Conservation (phyloP, 106 monocot species). For the Allium cepa region DNA sequence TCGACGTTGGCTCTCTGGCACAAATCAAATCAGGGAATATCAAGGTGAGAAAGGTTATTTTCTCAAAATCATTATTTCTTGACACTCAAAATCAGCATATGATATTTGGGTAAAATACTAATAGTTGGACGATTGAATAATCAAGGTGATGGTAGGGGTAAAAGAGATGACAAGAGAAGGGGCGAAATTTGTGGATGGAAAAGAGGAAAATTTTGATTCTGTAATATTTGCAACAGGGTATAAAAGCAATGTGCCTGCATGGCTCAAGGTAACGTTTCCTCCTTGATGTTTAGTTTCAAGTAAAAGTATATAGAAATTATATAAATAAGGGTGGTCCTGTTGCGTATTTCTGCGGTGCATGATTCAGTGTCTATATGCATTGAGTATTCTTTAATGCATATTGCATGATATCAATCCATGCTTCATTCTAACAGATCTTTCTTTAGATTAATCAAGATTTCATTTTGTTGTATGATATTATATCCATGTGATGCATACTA, state of each 20-base stretch:
- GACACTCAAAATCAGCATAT: too few species aligned
- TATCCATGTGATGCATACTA: too few species aligned
- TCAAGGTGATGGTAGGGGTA: conserved; percentile 68
- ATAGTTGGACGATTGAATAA: neutral
- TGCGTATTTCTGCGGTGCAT: conserved; percentile 5
- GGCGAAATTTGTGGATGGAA: conserved; percentile 76
- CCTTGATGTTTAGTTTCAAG: neutral
- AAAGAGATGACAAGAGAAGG: conserved; percentile 67
- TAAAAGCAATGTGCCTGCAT: conserved; percentile 89
- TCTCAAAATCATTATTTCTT: neutral
- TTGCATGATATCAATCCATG: too few species aligned
- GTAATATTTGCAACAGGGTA: conserved; percentile 89
- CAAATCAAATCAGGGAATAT: conserved; percentile 76
- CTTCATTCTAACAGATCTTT: too few species aligned
- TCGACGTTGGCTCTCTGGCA: conserved; percentile 69
- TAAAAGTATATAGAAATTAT: neutral
- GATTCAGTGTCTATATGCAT: conserved; percentile 10
- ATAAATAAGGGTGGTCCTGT: too few species aligned
- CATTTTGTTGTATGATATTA: too few species aligned
- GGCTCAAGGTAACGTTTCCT: conserved; percentile 66
- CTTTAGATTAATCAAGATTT: too few species aligned
- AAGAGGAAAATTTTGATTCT: conserved; percentile 70
- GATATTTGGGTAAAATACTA: conserved; percentile 37
- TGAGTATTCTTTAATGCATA: neutral
- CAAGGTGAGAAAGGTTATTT: conserved; percentile 30